These are phyloP conservation scores for Lentithecium fluviatile DNA, from an alignment of 495 filamentous ascomycete genomes.

Conservation along the genomic window DNA sequence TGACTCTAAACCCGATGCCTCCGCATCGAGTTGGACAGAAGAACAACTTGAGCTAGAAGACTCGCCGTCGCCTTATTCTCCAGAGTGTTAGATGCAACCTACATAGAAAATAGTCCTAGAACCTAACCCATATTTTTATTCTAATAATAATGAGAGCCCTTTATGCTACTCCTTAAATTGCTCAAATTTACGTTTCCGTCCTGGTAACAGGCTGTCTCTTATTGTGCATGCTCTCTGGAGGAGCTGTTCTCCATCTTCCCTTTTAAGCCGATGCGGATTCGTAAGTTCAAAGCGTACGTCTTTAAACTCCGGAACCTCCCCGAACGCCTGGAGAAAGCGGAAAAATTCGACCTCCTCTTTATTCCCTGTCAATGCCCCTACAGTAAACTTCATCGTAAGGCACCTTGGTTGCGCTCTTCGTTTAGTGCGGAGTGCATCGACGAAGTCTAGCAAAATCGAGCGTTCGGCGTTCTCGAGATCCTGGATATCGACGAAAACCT, in stretches of 20 bases:
- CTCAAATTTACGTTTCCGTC: constrained; percentile 6
- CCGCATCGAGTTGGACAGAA: constrained; percentile 9
- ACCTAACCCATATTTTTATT: not conserved
- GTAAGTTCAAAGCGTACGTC: constrained; percentile 9
- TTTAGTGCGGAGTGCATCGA: constrained; percentile 17
- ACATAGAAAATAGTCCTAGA: constrained; percentile 4
- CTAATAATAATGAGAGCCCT: constrained; percentile 8
- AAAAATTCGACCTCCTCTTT: constrained; percentile 17
- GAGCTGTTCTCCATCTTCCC: constrained; percentile 12
- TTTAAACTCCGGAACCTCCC: constrained; percentile 11
- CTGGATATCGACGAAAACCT: constrained; percentile 13
- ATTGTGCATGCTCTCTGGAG: constrained; percentile 9
- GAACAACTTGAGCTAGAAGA: constrained; percentile 13
- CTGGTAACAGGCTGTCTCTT: constrained; percentile 9
- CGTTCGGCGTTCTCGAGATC: constrained; percentile 7
- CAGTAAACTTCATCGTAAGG: constrained; percentile 13
- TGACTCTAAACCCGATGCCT: constrained; percentile 9
- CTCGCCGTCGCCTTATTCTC: constrained; percentile 13
- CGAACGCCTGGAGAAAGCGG: constrained; percentile 8
- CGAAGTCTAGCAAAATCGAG: constrained; percentile 20
- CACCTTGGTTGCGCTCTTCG: constrained; percentile 6
- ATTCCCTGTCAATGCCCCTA: constrained; percentile 7
- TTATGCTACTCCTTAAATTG: constrained; percentile 1
- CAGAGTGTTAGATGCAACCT: constrained; percentile 12
- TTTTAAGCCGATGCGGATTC: constrained; percentile 5